Percentiles rank a stretch among this genome's conserved stretches.
phyloP scores from a whole-genome alignment of 1,139 yeast species.

The Yamadazyma trypodendri region DNA sequence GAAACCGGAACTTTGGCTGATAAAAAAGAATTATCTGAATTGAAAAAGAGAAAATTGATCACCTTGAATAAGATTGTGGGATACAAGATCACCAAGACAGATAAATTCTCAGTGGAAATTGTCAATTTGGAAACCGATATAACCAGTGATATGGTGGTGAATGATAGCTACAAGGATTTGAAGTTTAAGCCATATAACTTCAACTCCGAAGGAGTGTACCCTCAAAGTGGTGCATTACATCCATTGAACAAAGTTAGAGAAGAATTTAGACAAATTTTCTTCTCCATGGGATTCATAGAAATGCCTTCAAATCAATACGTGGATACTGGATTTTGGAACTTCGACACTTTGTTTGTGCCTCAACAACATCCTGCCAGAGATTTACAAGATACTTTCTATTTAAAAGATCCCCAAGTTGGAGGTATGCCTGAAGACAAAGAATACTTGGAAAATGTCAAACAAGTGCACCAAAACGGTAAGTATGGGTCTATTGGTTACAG shows the following conservation, averaged over 20 bases:
- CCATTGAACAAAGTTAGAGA: constrained; percentile 95
- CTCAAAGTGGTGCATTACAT: constrained; percentile 90
- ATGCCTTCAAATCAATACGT: constrained; percentile 99
- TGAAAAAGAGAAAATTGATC: constrained; percentile 91
- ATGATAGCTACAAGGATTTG: constrained; percentile 80
- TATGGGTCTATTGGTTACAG: constrained; percentile 96
- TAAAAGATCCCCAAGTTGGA: constrained; percentile 85
- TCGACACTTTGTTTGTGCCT: constrained; percentile 93
- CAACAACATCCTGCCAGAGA: constrained; percentile 99
- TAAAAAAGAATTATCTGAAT: constrained; percentile 71
- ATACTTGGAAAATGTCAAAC: constrained; percentile 75
- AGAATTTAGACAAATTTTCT: constrained; percentile 96
- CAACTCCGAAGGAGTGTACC: constrained; percentile 87
- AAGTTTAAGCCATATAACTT: constrained; percentile 94
- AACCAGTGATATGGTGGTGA: constrained; percentile 84
- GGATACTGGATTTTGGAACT: constrained; percentile 98
- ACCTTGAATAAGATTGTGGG: constrained; percentile 71
- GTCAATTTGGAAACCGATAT: constrained; percentile 87
- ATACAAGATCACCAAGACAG: constrained; percentile 74
- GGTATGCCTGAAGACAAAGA: constrained; percentile 75
- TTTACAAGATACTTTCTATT: constrained; percentile 94
- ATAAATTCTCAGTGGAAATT: constrained; percentile 79
- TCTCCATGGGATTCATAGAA: constrained; percentile 96
- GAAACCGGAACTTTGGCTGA: constrained; percentile 57
- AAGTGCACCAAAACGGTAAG: constrained; percentile 87